These are phyloP conservation scores for Nelumbo lutea DNA, from an alignment of 164 flowering plant genomes.

Conservation along the genomic window DNA sequence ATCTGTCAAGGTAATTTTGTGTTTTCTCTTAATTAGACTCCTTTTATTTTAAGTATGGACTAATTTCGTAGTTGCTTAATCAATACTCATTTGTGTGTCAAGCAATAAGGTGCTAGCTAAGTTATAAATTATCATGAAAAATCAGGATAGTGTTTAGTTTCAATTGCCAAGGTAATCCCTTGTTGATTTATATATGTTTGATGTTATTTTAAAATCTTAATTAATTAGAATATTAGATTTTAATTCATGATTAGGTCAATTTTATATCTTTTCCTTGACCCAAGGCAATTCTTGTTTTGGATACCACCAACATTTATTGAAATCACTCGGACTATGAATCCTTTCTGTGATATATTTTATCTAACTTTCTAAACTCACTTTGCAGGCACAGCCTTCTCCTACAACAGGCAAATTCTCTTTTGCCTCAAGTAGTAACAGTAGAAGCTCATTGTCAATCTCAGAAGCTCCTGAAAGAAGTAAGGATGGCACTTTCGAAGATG, in stretches of 20 bases:
- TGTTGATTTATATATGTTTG: not conserved
- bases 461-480: slow-evolving; percentile 35
- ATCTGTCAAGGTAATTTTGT: too few relatives aligned
- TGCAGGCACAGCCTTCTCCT: slow-evolving; percentile 85
- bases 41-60: not conserved
- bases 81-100: not conserved
- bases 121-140: too few relatives aligned
- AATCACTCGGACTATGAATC: not conserved
- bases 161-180: not conserved
- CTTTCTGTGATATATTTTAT: not conserved
- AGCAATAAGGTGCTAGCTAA: too few relatives aligned
- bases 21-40: not conserved
- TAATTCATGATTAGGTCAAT: not conserved
- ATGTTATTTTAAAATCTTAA: not conserved
- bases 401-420: slow-evolving; percentile 73
- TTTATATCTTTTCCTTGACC: not conserved
- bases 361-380: not conserved
- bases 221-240: not conserved
- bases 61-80: too few relatives aligned
- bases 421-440: slow-evolving; percentile 22
- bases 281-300: not conserved
- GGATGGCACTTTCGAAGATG: slow-evolving; percentile 38
- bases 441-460: slow-evolving; percentile 22
- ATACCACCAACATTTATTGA: not conserved
- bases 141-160: too few relatives aligned